Evolutionary conservation across 352 stramenopile species (phyloP), one percentile per base, ranked within the genome.

Genomic region (Peronospora tabacina): DNA sequence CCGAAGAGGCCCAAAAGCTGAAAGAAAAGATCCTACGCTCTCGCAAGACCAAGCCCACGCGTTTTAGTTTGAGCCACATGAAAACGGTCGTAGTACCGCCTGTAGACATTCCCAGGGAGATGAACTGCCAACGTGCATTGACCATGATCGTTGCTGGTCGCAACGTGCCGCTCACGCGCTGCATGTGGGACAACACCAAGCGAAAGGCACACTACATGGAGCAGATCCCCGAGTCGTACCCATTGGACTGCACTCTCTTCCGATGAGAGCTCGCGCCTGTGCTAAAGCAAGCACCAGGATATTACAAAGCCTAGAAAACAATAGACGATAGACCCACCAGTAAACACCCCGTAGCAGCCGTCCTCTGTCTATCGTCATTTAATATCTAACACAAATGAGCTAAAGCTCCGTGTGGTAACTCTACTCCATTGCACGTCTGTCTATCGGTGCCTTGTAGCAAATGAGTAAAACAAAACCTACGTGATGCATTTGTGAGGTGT

Each of bases 51-150:
- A 84, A 79, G 51, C 41, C 66, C 15, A 62, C 58, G 15, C 55
- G 56, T 13, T 84, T 84, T 49, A 76, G 69, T 28, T 28, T 84
- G 19, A 67, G 54, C 35, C 68, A 79, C 40, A 70, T 81, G 74
- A 67, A 68, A 46, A 75, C 70, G 42, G 37, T 74, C n/a, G 72
- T 70, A 9, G 66, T 83, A 51, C 72, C 73, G 19, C 72, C 72
- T 3, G 72, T 83, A 1, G 39, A 64, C 17, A 75, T 83, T 40
- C 72, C 72, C 5, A 56, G 62, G 28, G 44, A 43, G 26, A 63
- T 87, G 26, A 72, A 73, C 49, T 63, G 63, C 44, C 49, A 46
- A 35, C 66, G 66, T 36, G 66, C 66, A 8, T 40, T 66, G 29
- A 49, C 44, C 1, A 62, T 58, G 2, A 44, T 68, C n/a, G 72